A percentile compares a stretch with the other conserved stretches of the same genome.
These are phyloP conservation scores for Esteya vermicola DNA, from an alignment of 2,329 filamentous ascomycete genomes.

Conservation along the genomic window DNA sequence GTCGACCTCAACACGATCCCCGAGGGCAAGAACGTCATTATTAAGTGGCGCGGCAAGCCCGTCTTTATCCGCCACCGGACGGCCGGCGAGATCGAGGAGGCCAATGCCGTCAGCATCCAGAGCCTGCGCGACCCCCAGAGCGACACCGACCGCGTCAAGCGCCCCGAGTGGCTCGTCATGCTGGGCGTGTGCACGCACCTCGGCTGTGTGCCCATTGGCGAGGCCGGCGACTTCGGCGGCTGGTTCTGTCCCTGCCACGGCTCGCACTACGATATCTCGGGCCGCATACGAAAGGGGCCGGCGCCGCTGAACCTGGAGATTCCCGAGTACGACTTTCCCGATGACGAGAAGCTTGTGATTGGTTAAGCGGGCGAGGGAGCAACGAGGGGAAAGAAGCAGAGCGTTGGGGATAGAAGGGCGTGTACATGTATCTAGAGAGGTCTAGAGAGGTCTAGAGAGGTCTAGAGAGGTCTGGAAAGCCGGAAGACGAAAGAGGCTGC, in stretches of 20 bases:
- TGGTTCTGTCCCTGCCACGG: slow-evolving; percentile 99
- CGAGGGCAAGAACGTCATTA: slow-evolving; percentile 99
- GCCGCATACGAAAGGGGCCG: slow-evolving; percentile 93
- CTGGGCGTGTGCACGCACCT: slow-evolving; percentile 98
- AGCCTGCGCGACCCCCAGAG: slow-evolving; percentile 79
- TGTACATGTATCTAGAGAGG: too few relatives aligned
- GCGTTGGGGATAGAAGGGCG: too few relatives aligned
- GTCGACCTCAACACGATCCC: slow-evolving; percentile 85
- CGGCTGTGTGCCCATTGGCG: slow-evolving; percentile 97
- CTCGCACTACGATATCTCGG: slow-evolving; percentile 99
- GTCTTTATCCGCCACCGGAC: slow-evolving; percentile 99
- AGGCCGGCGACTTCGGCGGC: slow-evolving; percentile 93
- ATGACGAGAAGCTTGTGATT: slow-evolving; percentile 79
- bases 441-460: too few relatives aligned
- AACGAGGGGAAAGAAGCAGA: too few relatives aligned
- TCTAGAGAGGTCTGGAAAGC: too few relatives aligned
- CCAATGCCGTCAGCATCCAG: slow-evolving; percentile 74
- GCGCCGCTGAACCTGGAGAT: slow-evolving; percentile 96
- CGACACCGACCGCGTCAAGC: slow-evolving; percentile 89
- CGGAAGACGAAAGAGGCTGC: too few relatives aligned
- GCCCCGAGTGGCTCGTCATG: slow-evolving; percentile 98
- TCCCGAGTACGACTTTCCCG: slow-evolving; percentile 81
- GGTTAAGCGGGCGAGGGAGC: slow-evolving; percentile 47
- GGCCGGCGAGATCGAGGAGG: slow-evolving; percentile 81
- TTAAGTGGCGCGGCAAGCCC: slow-evolving; percentile 99